phyloP scores from a whole-genome alignment of 2,329 filamentous ascomycete genomes.

The Leptographium galeiforme region DNA sequence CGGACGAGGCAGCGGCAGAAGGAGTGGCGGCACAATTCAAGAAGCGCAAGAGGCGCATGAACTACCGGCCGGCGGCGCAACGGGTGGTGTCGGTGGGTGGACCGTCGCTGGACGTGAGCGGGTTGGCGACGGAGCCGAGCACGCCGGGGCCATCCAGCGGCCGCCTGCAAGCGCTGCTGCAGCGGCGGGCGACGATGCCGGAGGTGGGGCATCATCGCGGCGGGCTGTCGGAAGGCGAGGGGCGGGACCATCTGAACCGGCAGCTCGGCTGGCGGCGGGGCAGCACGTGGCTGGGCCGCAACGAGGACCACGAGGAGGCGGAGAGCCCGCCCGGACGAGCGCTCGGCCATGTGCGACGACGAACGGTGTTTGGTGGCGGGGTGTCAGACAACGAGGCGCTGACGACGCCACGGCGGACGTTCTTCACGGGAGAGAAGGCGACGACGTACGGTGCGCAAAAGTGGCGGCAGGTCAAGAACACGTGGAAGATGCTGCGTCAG shows the following conservation, averaged over 20 bases:
- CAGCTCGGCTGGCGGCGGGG: constrained; percentile 45
- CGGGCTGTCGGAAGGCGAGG: constrained; percentile 63
- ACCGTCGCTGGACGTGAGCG: constrained; percentile 11
- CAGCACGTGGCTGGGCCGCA: constrained; percentile 41
- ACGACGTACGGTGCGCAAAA: constrained; percentile 66
- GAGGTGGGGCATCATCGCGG: constrained; percentile 44
- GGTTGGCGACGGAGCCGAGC: constrained; percentile 22
- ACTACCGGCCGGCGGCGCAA: constrained; percentile 32
- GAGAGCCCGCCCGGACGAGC: constrained; percentile 37
- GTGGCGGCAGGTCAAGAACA: constrained; percentile 89
- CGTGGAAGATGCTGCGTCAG: constrained; percentile 63
- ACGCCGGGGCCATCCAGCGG: constrained; percentile 24
- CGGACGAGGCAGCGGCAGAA: constrained; percentile 52
- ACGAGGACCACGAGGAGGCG: constrained; percentile 36
- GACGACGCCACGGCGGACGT: constrained; percentile 40
- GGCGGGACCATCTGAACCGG: constrained; percentile 45
- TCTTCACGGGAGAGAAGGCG: constrained; percentile 52
- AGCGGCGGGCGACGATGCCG: constrained; percentile 53
- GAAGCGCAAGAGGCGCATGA: constrained; percentile 49
- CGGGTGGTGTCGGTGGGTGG: constrained; percentile 39
- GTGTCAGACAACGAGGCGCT: constrained; percentile 46
- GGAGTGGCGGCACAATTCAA: constrained; percentile 37
- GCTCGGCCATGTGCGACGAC: constrained; percentile 49
- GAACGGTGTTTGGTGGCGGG: constrained; percentile 51
- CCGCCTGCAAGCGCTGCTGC: constrained; percentile 43